phyloP scores from a whole-genome alignment of 2,329 filamentous ascomycete species.

The Orbilia brochopaga region DNA sequence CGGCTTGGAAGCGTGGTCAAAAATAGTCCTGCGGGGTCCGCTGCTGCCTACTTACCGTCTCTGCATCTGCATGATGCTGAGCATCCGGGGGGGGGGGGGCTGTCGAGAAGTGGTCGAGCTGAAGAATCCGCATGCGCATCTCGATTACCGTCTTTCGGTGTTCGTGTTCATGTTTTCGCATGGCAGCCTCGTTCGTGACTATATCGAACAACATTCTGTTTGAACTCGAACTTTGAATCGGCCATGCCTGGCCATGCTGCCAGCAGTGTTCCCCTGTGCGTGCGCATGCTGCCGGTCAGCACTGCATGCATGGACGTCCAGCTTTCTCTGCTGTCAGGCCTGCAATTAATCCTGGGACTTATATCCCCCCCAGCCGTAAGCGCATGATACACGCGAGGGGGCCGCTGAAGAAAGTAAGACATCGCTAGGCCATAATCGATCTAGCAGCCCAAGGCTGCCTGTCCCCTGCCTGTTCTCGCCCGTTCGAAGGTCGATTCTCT shows the following conservation, averaged over 20 bases:
- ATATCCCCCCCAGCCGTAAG: slow-evolving; percentile 19
- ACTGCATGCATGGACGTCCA: background rate
- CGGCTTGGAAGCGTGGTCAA: slow-evolving; percentile 26
- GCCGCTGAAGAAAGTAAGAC: slow-evolving; percentile 35
- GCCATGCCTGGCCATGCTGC: too few species aligned
- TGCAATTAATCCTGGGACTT: background rate
- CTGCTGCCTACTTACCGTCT: slow-evolving; percentile 45
- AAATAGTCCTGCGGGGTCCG: slow-evolving; percentile 37
- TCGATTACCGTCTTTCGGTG: background rate
- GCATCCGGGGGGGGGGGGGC: slow-evolving; percentile 16
- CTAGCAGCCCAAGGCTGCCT: slow-evolving; percentile 28
- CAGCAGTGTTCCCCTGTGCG: background rate
- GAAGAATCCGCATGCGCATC: slow-evolving; percentile 8
- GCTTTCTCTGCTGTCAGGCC: slow-evolving; percentile 1
- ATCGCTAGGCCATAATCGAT: slow-evolving; percentile 22
- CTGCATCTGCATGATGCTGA: slow-evolving; percentile 31
- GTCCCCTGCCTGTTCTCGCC: slow-evolving; percentile 38
- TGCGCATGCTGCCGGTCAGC: background rate
- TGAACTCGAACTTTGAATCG: too few species aligned
- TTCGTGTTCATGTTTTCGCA: too few species aligned
- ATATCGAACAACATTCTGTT: too few species aligned
- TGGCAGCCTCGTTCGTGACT: slow-evolving; percentile 15
- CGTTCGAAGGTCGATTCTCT: slow-evolving; percentile 19
- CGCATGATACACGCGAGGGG: slow-evolving; percentile 46
- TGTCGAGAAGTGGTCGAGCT: background rate